These are phyloP conservation scores for Emiliania huxleyi DNA, from an alignment of 78 protist genomes.

Conservation along the genomic window DNA sequence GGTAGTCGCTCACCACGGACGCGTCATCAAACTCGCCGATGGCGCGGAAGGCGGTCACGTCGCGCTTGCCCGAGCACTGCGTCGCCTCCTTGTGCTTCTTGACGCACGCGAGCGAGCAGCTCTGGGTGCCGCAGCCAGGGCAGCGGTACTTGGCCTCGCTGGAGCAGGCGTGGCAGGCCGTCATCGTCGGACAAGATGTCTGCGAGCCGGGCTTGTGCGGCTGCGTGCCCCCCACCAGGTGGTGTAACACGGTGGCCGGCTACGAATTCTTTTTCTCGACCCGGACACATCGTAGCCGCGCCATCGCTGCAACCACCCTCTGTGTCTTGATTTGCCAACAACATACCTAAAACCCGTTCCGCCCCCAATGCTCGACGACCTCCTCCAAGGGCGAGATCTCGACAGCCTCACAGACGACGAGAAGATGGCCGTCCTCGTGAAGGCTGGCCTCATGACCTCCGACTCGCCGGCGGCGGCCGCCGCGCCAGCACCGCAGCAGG, in stretches of 20 bases:
- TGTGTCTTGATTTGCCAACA: too few species aligned
- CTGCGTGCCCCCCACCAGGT: too few species aligned
- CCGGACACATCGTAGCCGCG: too few species aligned
- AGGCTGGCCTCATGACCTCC: neutral
- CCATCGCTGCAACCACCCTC: too few species aligned
- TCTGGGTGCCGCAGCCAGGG: neutral
- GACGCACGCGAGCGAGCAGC: neutral
- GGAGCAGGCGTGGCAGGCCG: neutral
- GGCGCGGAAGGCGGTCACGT: neutral
- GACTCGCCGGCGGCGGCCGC: neutral
- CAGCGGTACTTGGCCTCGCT: neutral
- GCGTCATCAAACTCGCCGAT: neutral
- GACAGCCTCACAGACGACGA: neutral
- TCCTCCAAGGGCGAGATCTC: neutral
- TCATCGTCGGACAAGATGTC: too few species aligned
- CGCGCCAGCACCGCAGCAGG: neutral
- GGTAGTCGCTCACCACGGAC: neutral
- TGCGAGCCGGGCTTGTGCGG: too few species aligned
- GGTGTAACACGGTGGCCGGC: too few species aligned
- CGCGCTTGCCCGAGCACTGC: neutral
- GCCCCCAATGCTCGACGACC: neutral
- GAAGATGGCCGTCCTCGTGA: neutral
- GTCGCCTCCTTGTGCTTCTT: neutral
- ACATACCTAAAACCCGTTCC: too few species aligned
- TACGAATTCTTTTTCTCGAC: too few species aligned